Conservation (phyloP, 176 grass and related monocot genomes). For the Triticum timopheevii region DNA sequence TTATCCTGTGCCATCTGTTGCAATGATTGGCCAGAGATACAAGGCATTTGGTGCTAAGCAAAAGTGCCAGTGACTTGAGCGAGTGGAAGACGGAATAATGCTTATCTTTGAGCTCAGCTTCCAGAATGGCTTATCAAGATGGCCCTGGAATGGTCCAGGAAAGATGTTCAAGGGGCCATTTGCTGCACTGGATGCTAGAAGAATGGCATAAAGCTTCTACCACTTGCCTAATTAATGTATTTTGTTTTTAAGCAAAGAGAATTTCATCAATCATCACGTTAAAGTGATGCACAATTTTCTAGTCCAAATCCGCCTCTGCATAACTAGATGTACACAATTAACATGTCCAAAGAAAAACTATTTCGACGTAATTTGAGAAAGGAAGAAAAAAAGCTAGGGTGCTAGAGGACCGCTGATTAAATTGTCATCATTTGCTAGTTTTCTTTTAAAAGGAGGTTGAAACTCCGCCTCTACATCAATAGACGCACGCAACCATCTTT, state of each 20-base stretch:
- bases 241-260: background rate
- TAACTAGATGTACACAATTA: too few relatives aligned
- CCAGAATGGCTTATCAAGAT: conserved; percentile 6
- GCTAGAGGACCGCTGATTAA: too few relatives aligned
- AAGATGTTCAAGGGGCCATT: background rate
- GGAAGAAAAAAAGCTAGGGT: too few relatives aligned
- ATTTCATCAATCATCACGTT: background rate
- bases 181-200: background rate
- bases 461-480: too few relatives aligned
- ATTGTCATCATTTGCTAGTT: too few relatives aligned
- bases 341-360: too few relatives aligned
- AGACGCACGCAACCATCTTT: too few relatives aligned
- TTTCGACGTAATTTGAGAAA: too few relatives aligned
- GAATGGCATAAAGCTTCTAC: background rate
- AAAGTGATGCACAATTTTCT: background rate
- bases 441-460: too few relatives aligned
- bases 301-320: too few relatives aligned
- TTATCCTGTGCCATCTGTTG: background rate
- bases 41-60: background rate
- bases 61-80: background rate
- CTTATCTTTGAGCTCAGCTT: conserved; percentile 14
- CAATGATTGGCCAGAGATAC: background rate
- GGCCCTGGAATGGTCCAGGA: conserved; percentile 2
- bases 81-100: conserved; percentile 21
- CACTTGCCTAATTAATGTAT: conserved; percentile 4